Evolutionary conservation across 2,329 filamentous ascomycete genomes (phyloP).

Genomic region (Furcasterigmium sp.): DNA sequence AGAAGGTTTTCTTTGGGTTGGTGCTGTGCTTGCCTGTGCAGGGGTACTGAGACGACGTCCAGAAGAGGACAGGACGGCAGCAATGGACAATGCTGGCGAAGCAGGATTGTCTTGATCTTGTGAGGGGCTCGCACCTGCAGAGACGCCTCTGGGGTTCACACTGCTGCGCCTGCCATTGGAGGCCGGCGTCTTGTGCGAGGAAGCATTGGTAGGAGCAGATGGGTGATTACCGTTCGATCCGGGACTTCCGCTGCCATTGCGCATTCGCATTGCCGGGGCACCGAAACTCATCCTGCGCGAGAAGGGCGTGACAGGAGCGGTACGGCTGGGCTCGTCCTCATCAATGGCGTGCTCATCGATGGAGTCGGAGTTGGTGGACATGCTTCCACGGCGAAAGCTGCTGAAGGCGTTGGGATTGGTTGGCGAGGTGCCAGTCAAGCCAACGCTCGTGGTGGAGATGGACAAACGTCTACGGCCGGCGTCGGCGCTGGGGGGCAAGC

Average conservation of each 20-base stretch:
- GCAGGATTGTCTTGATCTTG: background rate
- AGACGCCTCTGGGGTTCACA: constrained; percentile 1
- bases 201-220: constrained; percentile 25
- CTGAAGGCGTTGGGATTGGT: constrained; percentile 52
- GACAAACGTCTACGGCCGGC: constrained; percentile 65
- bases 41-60: constrained; percentile 31
- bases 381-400: constrained; percentile 56
- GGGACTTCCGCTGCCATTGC: constrained; percentile 52
- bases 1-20: constrained; percentile 55
- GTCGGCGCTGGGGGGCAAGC: constrained; percentile 41
- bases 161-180: constrained; percentile 19
- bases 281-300: constrained; percentile 87
- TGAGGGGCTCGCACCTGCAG: constrained; percentile 2
- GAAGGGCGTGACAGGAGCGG: constrained; percentile 67
- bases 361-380: constrained; percentile 58
- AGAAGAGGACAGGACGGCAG: constrained; percentile 25
- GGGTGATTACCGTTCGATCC: constrained; percentile 55
- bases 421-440: constrained; percentile 66
- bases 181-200: constrained; percentile 25
- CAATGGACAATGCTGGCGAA: constrained; percentile 17
- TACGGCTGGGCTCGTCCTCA: constrained; percentile 56
- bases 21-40: constrained; percentile 55
- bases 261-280: constrained; percentile 69
- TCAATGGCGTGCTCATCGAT: constrained; percentile 71
- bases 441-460: constrained; percentile 67